Base-by-base conservation (phyloP, 2,329 filamentous ascomycete species). In the Curvularia sp. region DNA sequence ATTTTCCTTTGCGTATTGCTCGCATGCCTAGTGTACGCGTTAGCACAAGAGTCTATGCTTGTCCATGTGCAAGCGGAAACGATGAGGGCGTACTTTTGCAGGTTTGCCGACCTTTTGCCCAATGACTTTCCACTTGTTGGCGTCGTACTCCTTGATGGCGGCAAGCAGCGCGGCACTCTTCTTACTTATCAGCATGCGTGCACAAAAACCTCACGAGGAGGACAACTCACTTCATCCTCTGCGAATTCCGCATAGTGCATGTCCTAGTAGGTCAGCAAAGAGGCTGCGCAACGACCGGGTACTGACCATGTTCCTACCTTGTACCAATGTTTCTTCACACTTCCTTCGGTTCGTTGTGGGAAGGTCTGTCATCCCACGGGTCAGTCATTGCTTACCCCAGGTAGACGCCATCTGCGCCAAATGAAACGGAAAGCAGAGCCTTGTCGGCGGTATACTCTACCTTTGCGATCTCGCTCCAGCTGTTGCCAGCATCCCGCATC, bases 241-340 rank as follows among this genome's bases (percentile, higher is more conserved):
- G 92, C 93, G 77, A 99, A 98, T 76, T 98, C 95, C 65, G 95
- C 95, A 77, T 98, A 98, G 76, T 99, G 95, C 95, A 99, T 99
- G 71, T 99, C 95, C 91, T 95, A 60, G 57, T 43, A 28, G 57
- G 61, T 76, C 59, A 77, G 72, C 61, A 18, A 58, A 49, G 46
- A 2, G 56, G 21, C 55, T 36, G 38, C 41, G 54, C 53, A 57
- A 56, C 60, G 60, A 56, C 66, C 66, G 49, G 43, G 53, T 43
- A 19, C 25, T 28, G 49, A 32, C 48, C 28, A 39, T 52, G 46
- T 48, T 64, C 80, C 55, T 81, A 92, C 92, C 85, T 98, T 98
- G 80, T 99, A 98, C 94, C 95, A 99, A 78, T 99, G 95, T 80
- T 98, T 99, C 84, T 98, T 99, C 21, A 99, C 95, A 73, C 93